Evolutionary conservation across 2,329 filamentous ascomycete species (phyloP).

Genomic region (Scytalidium lignicola): DNA sequence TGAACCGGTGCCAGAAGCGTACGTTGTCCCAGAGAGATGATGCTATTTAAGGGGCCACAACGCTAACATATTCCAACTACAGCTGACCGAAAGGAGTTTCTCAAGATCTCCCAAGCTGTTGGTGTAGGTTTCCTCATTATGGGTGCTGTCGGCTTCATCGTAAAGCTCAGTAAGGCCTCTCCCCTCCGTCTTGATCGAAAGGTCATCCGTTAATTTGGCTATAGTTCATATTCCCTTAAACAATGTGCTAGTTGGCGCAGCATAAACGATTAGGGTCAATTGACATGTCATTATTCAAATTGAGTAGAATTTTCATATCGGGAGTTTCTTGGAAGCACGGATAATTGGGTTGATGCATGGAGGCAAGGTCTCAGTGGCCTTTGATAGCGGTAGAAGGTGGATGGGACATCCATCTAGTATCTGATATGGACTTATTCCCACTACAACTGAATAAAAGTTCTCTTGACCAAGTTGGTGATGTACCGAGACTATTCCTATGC

Average conservation of each 20-base stretch:
- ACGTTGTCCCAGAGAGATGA: neutral
- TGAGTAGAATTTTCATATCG: too few relatives aligned
- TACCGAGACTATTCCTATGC: too few relatives aligned
- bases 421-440: too few relatives aligned
- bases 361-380: too few relatives aligned
- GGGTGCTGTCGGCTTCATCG: constrained; percentile 42
- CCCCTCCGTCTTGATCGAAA: neutral
- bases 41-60: neutral
- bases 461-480: too few relatives aligned
- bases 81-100: neutral
- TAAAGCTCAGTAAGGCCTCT: constrained; percentile 35
- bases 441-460: too few relatives aligned
- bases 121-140: constrained; percentile 41
- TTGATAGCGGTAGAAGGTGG: too few relatives aligned
- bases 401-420: too few relatives aligned
- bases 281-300: too few relatives aligned
- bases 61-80: neutral
- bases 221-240: constrained; percentile 44
- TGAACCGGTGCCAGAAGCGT: neutral
- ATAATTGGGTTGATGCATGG: too few relatives aligned
- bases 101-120: neutral
- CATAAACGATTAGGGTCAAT: too few relatives aligned
- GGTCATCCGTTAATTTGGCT: constrained; percentile 20
- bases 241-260: constrained; percentile 37
- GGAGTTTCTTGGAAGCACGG: too few relatives aligned